Evolutionary conservation across 2,329 filamentous ascomycete species (phyloP).

Genomic region (Zalaria obscura): DNA sequence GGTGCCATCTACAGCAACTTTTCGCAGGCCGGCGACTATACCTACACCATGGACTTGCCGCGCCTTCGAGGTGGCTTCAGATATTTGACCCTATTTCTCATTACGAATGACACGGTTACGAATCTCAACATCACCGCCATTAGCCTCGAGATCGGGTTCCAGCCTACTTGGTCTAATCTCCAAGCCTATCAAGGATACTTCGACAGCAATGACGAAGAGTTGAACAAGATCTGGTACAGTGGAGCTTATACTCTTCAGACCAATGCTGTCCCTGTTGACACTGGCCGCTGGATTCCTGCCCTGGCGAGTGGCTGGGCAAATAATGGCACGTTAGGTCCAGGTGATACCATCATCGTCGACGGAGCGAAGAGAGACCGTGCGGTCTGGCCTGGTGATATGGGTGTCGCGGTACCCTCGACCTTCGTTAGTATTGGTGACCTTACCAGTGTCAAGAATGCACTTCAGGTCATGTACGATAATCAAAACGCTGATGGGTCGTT

Average conservation of each 20-base stretch:
- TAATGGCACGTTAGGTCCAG: constrained; percentile 19
- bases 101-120: constrained; percentile 16
- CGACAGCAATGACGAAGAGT: constrained; percentile 24
- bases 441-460: constrained; percentile 32
- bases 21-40: constrained; percentile 17
- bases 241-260: constrained; percentile 29
- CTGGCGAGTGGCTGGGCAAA: constrained; percentile 18
- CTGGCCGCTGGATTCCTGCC: constrained; percentile 15
- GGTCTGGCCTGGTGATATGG: constrained; percentile 36
- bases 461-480: constrained; percentile 32
- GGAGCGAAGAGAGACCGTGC: constrained; percentile 25
- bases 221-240: constrained; percentile 45
- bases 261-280: constrained; percentile 19
- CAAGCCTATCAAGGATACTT: constrained; percentile 23
- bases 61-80: constrained; percentile 38
- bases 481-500: constrained; percentile 21
- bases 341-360: constrained; percentile 21
- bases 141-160: constrained; percentile 30
- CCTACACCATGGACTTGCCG: constrained; percentile 28
- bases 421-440: constrained; percentile 30
- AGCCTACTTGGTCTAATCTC: constrained; percentile 34
- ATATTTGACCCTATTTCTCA: constrained; percentile 35
- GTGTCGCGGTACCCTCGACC: constrained; percentile 30
- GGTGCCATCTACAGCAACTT: constrained; percentile 34
- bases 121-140: constrained; percentile 25